These are phyloP conservation scores for Cadophora sp. DNA, from an alignment of 2,329 filamentous ascomycete species.

Conservation along the genomic window DNA sequence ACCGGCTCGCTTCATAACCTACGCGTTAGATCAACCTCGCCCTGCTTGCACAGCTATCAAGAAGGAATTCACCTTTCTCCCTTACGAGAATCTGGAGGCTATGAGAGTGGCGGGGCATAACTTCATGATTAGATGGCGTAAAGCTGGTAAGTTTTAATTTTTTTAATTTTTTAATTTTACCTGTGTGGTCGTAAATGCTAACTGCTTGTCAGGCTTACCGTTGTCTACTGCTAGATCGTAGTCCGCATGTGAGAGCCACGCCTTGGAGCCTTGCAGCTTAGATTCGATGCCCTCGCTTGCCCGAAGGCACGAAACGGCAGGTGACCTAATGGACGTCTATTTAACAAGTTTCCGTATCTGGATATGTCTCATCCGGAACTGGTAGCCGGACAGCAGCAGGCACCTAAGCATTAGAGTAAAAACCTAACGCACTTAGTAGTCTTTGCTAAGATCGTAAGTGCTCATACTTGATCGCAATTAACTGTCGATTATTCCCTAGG, in stretches of 20 bases:
- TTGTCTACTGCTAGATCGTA: neutral
- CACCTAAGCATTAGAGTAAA: too few relatives aligned
- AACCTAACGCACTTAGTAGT: too few relatives aligned
- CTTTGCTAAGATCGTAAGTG: too few relatives aligned
- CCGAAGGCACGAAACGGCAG: too few relatives aligned
- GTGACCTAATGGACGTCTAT: too few relatives aligned
- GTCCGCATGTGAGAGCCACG: neutral
- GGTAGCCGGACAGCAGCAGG: too few relatives aligned
- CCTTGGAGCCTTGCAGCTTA: neutral
- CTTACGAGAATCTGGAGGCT: slow-evolving; percentile 9
- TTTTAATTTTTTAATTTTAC: too few relatives aligned
- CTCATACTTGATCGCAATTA: too few relatives aligned
- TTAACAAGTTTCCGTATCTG: too few relatives aligned
- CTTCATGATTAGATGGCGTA: slow-evolving; percentile 16
- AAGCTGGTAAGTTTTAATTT: slow-evolving; percentile 4
- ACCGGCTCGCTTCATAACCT: slow-evolving; percentile 21
- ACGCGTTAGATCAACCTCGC: slow-evolving; percentile 13
- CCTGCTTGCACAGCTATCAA: slow-evolving; percentile 9
- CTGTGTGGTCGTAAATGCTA: neutral
- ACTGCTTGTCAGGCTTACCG: neutral
- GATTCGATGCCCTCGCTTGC: neutral
- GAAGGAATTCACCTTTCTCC: slow-evolving; percentile 13
- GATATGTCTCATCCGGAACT: too few relatives aligned
- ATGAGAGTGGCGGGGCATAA: slow-evolving; percentile 13
- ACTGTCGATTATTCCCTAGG: too few relatives aligned